These are phyloP conservation scores for Lachnellula willkommii DNA, from an alignment of 2,329 filamentous ascomycete species.

Conservation along the genomic window DNA sequence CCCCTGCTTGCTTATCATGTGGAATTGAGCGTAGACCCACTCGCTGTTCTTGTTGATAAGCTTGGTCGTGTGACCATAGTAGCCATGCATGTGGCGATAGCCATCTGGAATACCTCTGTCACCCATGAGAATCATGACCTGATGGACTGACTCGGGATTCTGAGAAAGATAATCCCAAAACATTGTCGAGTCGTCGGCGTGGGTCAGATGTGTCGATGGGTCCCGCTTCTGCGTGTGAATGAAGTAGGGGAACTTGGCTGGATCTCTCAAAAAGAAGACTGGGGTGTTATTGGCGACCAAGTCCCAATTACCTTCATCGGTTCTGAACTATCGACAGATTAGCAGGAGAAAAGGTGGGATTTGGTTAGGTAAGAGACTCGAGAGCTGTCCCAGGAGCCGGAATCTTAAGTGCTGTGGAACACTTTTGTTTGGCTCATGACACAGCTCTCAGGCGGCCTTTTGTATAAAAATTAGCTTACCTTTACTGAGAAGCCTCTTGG, in stretches of 20 bases:
- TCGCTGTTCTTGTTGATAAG: conserved; percentile 48
- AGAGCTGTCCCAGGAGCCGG: too few relatives aligned
- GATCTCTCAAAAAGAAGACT: conserved; percentile 70
- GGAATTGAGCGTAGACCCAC: conserved; percentile 50
- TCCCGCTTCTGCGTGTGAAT: conserved; percentile 74
- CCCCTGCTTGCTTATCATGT: conserved; percentile 49
- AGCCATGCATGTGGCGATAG: conserved; percentile 50
- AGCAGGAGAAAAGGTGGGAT: too few relatives aligned
- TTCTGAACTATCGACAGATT: conserved; percentile 46
- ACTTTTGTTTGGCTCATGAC: too few relatives aligned
- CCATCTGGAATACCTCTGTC: conserved; percentile 51
- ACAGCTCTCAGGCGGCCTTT: too few relatives aligned
- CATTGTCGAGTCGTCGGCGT: conserved; percentile 55
- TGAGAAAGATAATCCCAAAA: conserved; percentile 59
- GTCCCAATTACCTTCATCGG: conserved; percentile 69
- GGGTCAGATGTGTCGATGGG: conserved; percentile 60
- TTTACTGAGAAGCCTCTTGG: conserved; percentile 69
- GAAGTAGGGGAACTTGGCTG: conserved; percentile 67
- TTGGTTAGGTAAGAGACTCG: too few relatives aligned
- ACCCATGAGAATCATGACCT: conserved; percentile 54
- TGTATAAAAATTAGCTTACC: too few relatives aligned
- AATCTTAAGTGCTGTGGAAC: too few relatives aligned
- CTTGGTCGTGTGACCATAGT: conserved; percentile 51
- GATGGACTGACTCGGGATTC: conserved; percentile 51
- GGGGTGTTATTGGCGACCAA: conserved; percentile 69